A percentile compares a stretch with the other conserved stretches of the same genome.
These are phyloP conservation scores for Cymbopogon citratus DNA, from an alignment of 176 grass and related monocot genomes.

Conservation along the genomic window DNA sequence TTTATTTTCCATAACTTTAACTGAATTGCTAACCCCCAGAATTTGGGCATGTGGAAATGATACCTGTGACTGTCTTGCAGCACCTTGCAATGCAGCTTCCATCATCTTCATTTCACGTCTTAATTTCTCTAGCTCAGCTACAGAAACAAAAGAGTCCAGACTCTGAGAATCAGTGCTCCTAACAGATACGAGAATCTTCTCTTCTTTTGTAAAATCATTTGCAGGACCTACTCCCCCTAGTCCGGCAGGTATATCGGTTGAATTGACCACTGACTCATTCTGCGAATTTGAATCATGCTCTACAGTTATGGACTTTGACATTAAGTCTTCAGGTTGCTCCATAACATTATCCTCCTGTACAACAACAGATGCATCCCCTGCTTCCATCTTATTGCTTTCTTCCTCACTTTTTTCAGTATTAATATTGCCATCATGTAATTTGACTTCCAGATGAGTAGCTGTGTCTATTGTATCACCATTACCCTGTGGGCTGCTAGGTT, in stretches of 20 bases:
- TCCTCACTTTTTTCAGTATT: constrained; percentile 30
- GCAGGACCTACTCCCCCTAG: constrained; percentile 26
- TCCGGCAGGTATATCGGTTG: constrained; percentile 29
- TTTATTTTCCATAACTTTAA: constrained; percentile 21
- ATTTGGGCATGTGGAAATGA: constrained; percentile 15
- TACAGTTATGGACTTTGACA: constrained; percentile 26
- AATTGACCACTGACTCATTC: constrained; percentile 24
- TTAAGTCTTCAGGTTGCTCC: constrained; percentile 13
- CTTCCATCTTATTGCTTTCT: constrained; percentile 33
- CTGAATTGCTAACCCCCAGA: constrained; percentile 4
- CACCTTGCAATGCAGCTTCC: constrained; percentile 99
- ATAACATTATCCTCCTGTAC: constrained; percentile 27
- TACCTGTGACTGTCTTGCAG: constrained; percentile 99
- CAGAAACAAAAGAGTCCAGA: constrained; percentile 34
- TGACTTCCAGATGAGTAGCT: constrained; percentile 27
- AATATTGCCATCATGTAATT: constrained; percentile 31
- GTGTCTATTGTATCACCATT: constrained; percentile 25
- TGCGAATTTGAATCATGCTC: constrained; percentile 20
- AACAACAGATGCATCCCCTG: neutral
- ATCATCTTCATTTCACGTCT: constrained; percentile 94
- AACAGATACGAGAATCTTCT: constrained; percentile 30
- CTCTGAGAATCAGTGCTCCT: constrained; percentile 33
- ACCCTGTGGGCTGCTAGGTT: constrained; percentile 35
- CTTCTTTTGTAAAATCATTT: constrained; percentile 39
- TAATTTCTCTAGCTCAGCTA: constrained; percentile 66